phyloP scores from a whole-genome alignment of 805 yeast genomes.

The Saccharomyces mikatae region DNA sequence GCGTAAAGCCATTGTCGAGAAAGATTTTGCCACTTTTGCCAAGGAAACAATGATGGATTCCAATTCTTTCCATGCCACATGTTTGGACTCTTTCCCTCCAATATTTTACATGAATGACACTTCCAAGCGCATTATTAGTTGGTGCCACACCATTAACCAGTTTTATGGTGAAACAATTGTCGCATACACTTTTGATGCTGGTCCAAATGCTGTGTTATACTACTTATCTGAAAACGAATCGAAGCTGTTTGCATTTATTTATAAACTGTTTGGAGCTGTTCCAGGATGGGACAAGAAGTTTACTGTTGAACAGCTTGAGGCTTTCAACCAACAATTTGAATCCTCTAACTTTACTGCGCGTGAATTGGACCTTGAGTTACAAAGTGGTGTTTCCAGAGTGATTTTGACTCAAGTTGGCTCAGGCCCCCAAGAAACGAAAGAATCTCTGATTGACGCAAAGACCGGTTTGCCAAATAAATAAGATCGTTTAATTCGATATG shows the following conservation, averaged over 20 bases:
- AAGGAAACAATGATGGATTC: slow-evolving; percentile 93
- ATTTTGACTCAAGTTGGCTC: slow-evolving; percentile 81
- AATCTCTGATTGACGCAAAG: slow-evolving; percentile 45
- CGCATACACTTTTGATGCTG: slow-evolving; percentile 97
- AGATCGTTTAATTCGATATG: not conserved
- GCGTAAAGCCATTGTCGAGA: slow-evolving; percentile 66
- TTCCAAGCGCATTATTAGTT: slow-evolving; percentile 70
- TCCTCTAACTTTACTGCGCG: slow-evolving; percentile 20
- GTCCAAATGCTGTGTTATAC: slow-evolving; percentile 96
- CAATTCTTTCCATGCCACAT: slow-evolving; percentile 96
- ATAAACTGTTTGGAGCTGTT: slow-evolving; percentile 49
- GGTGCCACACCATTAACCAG: slow-evolving; percentile 71
- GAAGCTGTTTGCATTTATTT: slow-evolving; percentile 62
- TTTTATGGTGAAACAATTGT: slow-evolving; percentile 53
- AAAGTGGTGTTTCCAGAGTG: slow-evolving; percentile 70
- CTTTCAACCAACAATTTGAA: slow-evolving; percentile 21
- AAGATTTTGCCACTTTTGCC: slow-evolving; percentile 75
- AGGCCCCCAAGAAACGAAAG: slow-evolving; percentile 65
- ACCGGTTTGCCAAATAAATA: slow-evolving; percentile 53
- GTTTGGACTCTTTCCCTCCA: slow-evolving; percentile 92
- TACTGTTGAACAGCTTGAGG: slow-evolving; percentile 21
- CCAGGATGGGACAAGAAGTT: slow-evolving; percentile 60
- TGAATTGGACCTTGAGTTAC: slow-evolving; percentile 43
- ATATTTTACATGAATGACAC: slow-evolving; percentile 90
- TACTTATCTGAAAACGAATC: slow-evolving; percentile 69